These are phyloP conservation scores for Phlebiopsis gigantea DNA, from an alignment of 768 basidiomycete species.

Conservation along the genomic window DNA sequence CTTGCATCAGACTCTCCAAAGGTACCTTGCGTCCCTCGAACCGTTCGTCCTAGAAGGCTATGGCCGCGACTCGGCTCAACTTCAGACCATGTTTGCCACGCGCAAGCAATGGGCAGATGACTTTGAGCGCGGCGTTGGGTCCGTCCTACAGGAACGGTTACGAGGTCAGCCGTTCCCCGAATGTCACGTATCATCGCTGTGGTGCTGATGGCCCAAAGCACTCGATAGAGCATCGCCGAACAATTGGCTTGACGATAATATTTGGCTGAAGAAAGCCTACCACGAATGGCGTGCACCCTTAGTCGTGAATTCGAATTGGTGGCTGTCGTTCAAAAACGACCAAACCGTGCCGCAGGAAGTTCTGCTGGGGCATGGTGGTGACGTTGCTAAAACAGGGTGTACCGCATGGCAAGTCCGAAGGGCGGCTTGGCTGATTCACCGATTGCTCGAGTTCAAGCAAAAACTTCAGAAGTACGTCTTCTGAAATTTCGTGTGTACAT, in stretches of 20 bases:
- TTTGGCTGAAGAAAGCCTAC: conserved; percentile 88
- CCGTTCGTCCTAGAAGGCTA: conserved; percentile 80
- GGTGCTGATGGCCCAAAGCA: conserved; percentile 41
- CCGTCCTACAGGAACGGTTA: conserved; percentile 64
- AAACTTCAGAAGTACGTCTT: conserved; percentile 54
- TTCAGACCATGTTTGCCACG: conserved; percentile 45
- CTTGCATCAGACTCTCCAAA: conserved; percentile 66
- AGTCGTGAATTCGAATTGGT: conserved; percentile 93
- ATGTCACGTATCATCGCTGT: conserved; percentile 1
- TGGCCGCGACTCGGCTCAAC: conserved; percentile 46
- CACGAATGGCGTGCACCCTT: conserved; percentile 84
- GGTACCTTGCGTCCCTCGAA: conserved; percentile 71
- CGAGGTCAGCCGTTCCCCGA: conserved; percentile 49
- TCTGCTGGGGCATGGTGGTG: conserved; percentile 18
- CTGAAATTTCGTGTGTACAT: background rate
- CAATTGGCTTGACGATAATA: conserved; percentile 94
- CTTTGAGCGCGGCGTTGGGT: conserved; percentile 69
- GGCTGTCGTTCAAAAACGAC: conserved; percentile 84
- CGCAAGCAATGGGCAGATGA: conserved; percentile 59
- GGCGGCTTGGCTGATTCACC: conserved; percentile 74
- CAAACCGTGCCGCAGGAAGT: conserved; percentile 44
- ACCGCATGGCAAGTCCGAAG: conserved; percentile 83
- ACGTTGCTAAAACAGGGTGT: conserved; percentile 27
- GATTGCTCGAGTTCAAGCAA: conserved; percentile 69
- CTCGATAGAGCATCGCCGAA: conserved; percentile 78